Conservation (phyloP, 768 basidiomycete species). For the Lactarius evosmus region DNA sequence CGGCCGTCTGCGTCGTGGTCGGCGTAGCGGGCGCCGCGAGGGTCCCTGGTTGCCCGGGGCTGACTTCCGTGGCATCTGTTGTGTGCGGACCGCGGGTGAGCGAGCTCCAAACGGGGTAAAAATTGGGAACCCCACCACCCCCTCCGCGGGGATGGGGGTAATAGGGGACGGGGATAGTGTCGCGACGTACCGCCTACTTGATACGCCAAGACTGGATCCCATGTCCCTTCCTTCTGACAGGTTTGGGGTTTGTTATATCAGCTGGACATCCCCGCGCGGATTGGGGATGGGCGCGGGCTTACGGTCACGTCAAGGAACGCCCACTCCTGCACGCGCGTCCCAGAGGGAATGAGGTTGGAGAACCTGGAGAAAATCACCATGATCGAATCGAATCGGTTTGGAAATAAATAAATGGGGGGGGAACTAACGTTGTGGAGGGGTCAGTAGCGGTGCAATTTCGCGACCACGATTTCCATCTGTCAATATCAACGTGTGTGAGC, state of each 20-base stretch:
- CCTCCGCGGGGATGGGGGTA: not conserved
- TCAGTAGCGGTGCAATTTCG: constrained; percentile 5
- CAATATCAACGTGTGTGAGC: not conserved
- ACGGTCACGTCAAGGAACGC: constrained; percentile 19
- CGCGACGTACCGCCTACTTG: constrained; percentile 15
- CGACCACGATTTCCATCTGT: constrained; percentile 8
- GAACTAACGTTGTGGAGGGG: constrained; percentile 3
- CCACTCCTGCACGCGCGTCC: constrained; percentile 15
- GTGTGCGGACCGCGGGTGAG: not conserved
- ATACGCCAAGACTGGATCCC: constrained; percentile 10
- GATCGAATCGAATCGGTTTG: not conserved
- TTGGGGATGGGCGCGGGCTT: not conserved
- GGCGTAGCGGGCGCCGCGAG: not conserved
- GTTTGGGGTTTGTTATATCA: not conserved
- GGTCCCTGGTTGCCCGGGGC: not conserved
- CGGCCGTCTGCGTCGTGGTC: constrained; percentile 7
- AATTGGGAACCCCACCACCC: too few relatives aligned
- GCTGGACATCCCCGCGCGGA: not conserved
- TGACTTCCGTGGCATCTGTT: constrained; percentile 4
- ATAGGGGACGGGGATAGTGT: too few relatives aligned
- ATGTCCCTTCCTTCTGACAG: not conserved
- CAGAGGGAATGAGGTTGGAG: constrained; percentile 1
- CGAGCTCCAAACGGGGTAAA: not conserved
- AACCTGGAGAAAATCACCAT: not conserved
- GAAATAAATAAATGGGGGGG: too few relatives aligned